A percentile compares a stretch with the other conserved stretches of the same genome.
Conservation (phyloP, 208 protist species). For the Wallacemonas rigidus region DNA sequence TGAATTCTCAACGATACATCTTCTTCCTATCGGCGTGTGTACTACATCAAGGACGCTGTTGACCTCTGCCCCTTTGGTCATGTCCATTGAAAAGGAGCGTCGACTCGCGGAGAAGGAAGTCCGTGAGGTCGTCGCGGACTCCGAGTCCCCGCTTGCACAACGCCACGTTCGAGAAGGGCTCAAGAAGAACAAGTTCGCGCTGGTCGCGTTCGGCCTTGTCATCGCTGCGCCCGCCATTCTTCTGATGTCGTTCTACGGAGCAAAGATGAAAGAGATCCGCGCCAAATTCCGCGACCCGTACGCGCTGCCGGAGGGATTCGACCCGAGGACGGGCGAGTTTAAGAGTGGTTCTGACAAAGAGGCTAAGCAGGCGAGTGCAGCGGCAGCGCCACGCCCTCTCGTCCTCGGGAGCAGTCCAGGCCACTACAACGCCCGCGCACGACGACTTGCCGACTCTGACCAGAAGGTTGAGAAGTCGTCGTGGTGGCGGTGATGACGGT, state of each 20-base stretch:
- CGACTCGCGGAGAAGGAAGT: constrained; percentile 57
- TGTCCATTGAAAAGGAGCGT: constrained; percentile 48
- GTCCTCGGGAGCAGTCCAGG: constrained; percentile 54
- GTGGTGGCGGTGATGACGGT: constrained; percentile 2
- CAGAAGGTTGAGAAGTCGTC: constrained; percentile 13
- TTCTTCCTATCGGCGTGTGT: too few species aligned
- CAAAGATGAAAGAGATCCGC: constrained; percentile 59
- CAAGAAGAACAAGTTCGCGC: constrained; percentile 72
- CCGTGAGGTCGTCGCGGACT: constrained; percentile 61
- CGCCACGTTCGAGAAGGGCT: constrained; percentile 61
- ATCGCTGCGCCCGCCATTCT: constrained; percentile 50
- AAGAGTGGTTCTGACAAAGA: constrained; percentile 5
- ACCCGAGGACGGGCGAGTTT: constrained; percentile 61
- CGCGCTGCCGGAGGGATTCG: constrained; percentile 69
- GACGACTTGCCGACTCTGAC: constrained; percentile 13
- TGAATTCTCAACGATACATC: too few species aligned
- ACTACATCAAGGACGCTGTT: background rate
- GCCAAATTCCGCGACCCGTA: constrained; percentile 73
- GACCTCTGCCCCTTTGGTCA: background rate
- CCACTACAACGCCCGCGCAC: constrained; percentile 27
- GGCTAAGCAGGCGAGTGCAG: constrained; percentile 14
- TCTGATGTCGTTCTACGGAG: constrained; percentile 69
- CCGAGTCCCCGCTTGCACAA: constrained; percentile 65
- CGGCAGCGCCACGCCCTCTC: constrained; percentile 35
- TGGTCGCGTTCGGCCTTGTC: constrained; percentile 45